Percentiles rank a stretch among this genome's conserved stretches.
phyloP scores from a whole-genome alignment of 495 filamentous ascomycete species.

The Aspergillus affinis region DNA sequence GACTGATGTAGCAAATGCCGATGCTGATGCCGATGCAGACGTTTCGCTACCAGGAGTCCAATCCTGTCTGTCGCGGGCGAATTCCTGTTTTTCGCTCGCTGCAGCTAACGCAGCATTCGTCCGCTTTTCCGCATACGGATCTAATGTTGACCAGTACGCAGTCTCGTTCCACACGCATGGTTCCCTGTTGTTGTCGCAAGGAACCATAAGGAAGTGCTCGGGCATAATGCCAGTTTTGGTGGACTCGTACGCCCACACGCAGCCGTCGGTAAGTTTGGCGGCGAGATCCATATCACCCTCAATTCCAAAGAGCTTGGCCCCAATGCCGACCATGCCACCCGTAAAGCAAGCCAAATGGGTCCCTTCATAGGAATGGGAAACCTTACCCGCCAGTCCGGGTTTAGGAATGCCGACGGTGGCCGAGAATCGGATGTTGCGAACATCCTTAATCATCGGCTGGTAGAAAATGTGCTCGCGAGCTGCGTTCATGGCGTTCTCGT shows the following conservation, averaged over 20 bases:
- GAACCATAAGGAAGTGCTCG: slow-evolving; percentile 64
- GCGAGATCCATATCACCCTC: slow-evolving; percentile 79
- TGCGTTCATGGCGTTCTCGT: slow-evolving; percentile 66
- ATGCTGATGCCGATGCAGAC: neutral
- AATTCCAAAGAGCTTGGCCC: slow-evolving; percentile 80
- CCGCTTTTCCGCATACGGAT: slow-evolving; percentile 45
- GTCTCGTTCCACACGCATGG: slow-evolving; percentile 79
- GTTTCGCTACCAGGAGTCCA: neutral
- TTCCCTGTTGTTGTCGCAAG: slow-evolving; percentile 63
- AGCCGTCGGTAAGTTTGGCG: slow-evolving; percentile 82
- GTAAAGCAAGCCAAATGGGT: slow-evolving; percentile 86
- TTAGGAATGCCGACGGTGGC: slow-evolving; percentile 52
- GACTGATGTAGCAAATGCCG: neutral
- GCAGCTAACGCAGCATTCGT: neutral
- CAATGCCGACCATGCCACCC: slow-evolving; percentile 91
- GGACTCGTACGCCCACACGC: slow-evolving; percentile 87
- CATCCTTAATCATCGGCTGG: slow-evolving; percentile 75
- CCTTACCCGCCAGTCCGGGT: slow-evolving; percentile 28
- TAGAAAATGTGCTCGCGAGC: slow-evolving; percentile 77
- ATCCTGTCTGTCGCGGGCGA: neutral
- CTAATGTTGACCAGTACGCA: slow-evolving; percentile 55
- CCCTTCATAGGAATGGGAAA: slow-evolving; percentile 56
- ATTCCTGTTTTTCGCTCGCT: neutral
- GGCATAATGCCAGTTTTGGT: slow-evolving; percentile 90
- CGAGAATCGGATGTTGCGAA: slow-evolving; percentile 74